Evolutionary conservation across 331 rosid species (phyloP), one percentile per base, ranked within the genome.

Genomic region (Cucumis variabilis): DNA sequence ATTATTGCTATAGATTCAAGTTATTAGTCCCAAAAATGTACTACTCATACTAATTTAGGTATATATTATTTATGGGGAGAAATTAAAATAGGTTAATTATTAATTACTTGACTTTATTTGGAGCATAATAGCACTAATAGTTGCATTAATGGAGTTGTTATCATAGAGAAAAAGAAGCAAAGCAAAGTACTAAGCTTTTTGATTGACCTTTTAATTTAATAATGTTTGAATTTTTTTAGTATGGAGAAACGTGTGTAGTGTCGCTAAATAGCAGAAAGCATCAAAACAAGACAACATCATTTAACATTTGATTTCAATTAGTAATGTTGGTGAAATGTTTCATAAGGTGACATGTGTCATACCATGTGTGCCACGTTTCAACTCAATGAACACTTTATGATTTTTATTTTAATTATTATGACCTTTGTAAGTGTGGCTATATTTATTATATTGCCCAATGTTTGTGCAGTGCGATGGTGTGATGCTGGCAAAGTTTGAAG

Each of bases 201-300:
- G 13, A 58, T 81, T 81, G 85, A 81, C 84, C 85, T 81, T 81
- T 55, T 27, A 28, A 21, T 55, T 81, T 81, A 16, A 81, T 81
- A 81, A 53, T 55, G 11, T 81, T 81, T 58, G 70, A 55, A 55
- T 55, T 81, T 81, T 53, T 58, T 13, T 17, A n/a, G 19, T n/a
- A 13, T 24, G 60, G 23, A 48, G 23, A 48, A 78, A 78, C 30
- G 27, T 41, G 44, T 69, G 41, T 37, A 37, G 80, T 69, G 80
- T 41, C 75, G 14, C 23, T 2, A 73, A 37, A 41, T 53, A 10
- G 53, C 11, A 41, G 25, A 17, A 58, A 58, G 14, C 60, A 53
- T 53, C 60, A 30, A 73, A 73, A 74, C 55, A 53, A 79, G 37
- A 53, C 16, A 79, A 79, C 16, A 78, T 24, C 9, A 19, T 72